Conservation (phyloP, 805 yeast genomes). For the Myxozyma geophila region DNA sequence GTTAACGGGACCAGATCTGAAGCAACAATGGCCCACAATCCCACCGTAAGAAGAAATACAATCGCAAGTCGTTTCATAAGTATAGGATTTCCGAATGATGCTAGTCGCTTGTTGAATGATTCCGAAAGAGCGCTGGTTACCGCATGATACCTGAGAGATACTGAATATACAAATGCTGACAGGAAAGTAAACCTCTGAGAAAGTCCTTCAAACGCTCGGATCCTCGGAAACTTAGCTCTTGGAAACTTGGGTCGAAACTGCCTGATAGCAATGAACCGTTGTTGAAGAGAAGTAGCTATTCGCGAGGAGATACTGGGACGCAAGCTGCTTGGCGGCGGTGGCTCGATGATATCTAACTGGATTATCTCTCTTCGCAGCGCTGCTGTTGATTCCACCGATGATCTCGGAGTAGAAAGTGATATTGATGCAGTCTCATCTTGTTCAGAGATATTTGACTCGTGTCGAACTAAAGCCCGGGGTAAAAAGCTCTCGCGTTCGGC, state of each 20-base stretch:
- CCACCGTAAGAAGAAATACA: conserved; percentile 63
- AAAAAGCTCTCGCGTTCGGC: conserved; percentile 32
- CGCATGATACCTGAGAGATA: conserved; percentile 5
- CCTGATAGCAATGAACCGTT: conserved; percentile 2
- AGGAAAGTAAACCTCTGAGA: conserved; percentile 15
- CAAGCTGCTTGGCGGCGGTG: conserved; percentile 22
- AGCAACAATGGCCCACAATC: conserved; percentile 62
- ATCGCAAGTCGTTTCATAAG: conserved; percentile 78
- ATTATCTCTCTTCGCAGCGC: conserved; percentile 42
- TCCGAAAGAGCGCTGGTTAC: conserved; percentile 12
- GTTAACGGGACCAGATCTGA: conserved; percentile 57
- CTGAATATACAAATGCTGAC: conserved; percentile 15
- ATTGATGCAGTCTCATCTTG: conserved; percentile 13
- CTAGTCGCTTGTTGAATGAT: conserved; percentile 47
- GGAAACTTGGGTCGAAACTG: conserved; percentile 12
- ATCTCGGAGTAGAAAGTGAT: conserved; percentile 29
- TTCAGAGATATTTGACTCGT: conserved; percentile 5
- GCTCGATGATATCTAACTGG: conserved; percentile 49
- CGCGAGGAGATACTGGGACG: conserved; percentile 32
- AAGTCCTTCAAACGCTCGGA: conserved; percentile 39
- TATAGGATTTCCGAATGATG: conserved; percentile 81
- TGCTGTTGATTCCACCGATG: conserved; percentile 27
- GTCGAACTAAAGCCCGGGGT: conserved; percentile 24
- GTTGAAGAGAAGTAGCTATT: conserved; percentile 21
- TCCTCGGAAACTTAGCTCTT: conserved; percentile 37